Evolutionary conservation across 345 rosid genomes (phyloP).

Genomic region (Salix purpurea): DNA sequence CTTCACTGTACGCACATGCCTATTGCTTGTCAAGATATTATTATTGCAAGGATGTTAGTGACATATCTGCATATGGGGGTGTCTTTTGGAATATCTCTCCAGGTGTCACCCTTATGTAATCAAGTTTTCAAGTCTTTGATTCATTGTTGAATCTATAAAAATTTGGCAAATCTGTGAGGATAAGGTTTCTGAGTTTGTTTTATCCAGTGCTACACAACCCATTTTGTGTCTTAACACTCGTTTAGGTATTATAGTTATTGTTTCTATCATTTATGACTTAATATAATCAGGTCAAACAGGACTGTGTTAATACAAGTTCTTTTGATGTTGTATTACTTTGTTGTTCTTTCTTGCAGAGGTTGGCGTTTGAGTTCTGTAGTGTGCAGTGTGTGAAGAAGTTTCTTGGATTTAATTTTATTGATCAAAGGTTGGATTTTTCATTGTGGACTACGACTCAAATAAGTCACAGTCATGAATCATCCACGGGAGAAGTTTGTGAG

Average conservation of each 20-base stretch:
- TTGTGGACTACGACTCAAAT: not conserved
- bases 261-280: not conserved
- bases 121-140: not conserved
- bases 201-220: not conserved
- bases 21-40: not conserved
- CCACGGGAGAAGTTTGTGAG: constrained; percentile 61
- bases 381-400: constrained; percentile 14
- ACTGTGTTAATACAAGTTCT: not conserved
- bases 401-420: not conserved
- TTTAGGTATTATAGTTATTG: not conserved
- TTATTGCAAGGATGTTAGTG: not conserved
- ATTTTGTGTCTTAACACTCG: not conserved
- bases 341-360: not conserved
- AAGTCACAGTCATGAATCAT: constrained; percentile 38
- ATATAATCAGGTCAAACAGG: not conserved
- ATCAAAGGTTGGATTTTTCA: constrained; percentile 14
- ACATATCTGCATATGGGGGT: not conserved
- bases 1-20: not conserved
- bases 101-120: not conserved
- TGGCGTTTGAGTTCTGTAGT: not conserved
- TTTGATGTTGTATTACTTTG: not conserved
- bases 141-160: not conserved
- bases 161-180: not conserved
- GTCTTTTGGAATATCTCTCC: not conserved
- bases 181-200: not conserved